These are phyloP conservation scores for Cordyceps cicadae DNA, from an alignment of 2,329 filamentous ascomycete genomes.

Conservation along the genomic window DNA sequence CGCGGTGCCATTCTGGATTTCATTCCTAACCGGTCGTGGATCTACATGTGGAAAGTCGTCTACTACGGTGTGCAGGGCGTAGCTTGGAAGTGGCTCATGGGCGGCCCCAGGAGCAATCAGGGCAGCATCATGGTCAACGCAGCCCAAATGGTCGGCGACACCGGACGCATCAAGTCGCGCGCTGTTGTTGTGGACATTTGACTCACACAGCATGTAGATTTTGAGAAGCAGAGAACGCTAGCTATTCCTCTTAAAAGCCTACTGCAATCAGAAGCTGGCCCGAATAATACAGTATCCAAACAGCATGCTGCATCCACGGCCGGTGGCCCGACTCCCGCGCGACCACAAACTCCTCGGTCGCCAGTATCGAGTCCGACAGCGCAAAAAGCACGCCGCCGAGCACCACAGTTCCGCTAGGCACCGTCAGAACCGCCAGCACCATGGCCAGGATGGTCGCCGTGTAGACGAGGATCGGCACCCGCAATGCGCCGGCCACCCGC, in stretches of 20 bases:
- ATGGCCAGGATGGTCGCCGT: slow-evolving; percentile 24
- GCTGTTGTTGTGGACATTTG: slow-evolving; percentile 29
- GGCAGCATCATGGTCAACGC: slow-evolving; percentile 50
- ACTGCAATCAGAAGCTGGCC: slow-evolving; percentile 26
- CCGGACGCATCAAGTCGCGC: slow-evolving; percentile 37
- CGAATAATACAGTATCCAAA: slow-evolving; percentile 29
- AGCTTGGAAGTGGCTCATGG: slow-evolving; percentile 50
- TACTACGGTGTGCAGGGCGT: slow-evolving; percentile 38
- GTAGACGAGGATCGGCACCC: slow-evolving; percentile 25
- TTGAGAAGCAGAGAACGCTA: neutral
- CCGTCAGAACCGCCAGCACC: slow-evolving; percentile 23
- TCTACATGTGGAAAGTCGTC: slow-evolving; percentile 36
- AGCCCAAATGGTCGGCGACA: slow-evolving; percentile 46
- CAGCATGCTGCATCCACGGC: slow-evolving; percentile 24
- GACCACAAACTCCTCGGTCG: slow-evolving; percentile 26
- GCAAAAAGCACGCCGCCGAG: slow-evolving; percentile 25
- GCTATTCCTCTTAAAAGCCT: neutral
- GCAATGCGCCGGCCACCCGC: slow-evolving; percentile 17
- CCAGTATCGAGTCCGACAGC: slow-evolving; percentile 25
- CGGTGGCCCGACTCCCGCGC: slow-evolving; percentile 17
- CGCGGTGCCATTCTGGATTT: slow-evolving; percentile 38
- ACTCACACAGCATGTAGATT: neutral
- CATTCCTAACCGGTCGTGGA: slow-evolving; percentile 37
- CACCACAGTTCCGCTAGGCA: slow-evolving; percentile 18
- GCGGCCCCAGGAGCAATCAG: slow-evolving; percentile 40